These are phyloP conservation scores for Eucalyptus victrix DNA, from an alignment of 345 rosid genomes.

Conservation along the genomic window DNA sequence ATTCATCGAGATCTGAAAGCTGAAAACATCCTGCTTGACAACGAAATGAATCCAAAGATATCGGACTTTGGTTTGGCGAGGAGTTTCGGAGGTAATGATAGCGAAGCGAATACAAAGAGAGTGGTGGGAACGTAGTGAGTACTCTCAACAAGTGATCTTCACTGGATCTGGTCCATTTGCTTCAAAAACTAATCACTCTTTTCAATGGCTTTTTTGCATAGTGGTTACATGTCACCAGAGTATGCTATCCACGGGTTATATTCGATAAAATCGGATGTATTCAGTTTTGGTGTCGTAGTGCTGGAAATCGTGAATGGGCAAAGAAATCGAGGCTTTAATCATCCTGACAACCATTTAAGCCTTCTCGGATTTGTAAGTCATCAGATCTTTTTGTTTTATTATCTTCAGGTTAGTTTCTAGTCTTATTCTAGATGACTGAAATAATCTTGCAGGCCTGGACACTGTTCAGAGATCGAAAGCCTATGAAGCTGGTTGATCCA, in stretches of 20 bases:
- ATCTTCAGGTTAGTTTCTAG: background rate
- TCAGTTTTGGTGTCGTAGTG: constrained; percentile 17
- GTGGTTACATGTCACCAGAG: constrained; percentile 22
- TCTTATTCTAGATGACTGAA: background rate
- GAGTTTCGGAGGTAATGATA: background rate
- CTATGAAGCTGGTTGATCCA: background rate
- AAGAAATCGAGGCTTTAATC: constrained; percentile 4
- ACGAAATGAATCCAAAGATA: background rate
- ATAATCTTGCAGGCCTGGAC: background rate
- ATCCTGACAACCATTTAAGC: background rate
- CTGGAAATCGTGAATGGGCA: constrained; percentile 14
- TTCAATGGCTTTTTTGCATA: background rate
- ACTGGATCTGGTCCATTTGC: background rate
- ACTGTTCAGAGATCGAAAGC: background rate
- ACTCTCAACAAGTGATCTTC: background rate
- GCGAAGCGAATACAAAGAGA: background rate
- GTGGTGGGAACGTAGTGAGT: background rate
- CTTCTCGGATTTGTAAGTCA: background rate
- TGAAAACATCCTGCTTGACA: background rate
- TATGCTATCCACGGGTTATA: constrained; percentile 5
- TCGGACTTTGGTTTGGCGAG: background rate
- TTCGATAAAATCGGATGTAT: constrained; percentile 13
- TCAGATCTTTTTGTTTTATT: background rate
- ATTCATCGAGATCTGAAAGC: background rate
- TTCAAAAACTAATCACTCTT: background rate